Base-by-base conservation (phyloP, 495 filamentous ascomycete genomes). In the Tuber magnatum region DNA sequence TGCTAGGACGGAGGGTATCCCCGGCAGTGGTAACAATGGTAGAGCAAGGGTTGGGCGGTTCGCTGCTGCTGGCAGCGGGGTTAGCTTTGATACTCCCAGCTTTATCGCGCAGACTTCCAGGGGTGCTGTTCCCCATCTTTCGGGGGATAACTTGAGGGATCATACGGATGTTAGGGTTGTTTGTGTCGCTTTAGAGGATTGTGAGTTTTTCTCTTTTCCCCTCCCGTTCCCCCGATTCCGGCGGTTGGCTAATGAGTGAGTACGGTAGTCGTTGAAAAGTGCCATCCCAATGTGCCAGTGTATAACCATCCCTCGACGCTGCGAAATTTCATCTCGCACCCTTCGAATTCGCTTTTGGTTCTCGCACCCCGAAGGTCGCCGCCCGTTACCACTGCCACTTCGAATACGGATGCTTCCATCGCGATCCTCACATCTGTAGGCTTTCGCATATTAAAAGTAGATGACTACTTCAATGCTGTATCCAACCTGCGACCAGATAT, bases 151-250 rank as follows among this genome's bases (percentile, higher is more conserved):
- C 78, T 84, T 94, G 77, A 83, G 84, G 40, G 88, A 89, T 48
- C 87, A 91, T 77, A 89, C 90, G 10, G 80, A 88, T 9, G 86
- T 94, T 65, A 84, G 83, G 32, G 92, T 91, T 70, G 85, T 93
- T 39, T 97, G 94, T 83, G 85, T 93, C 74, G 93, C 92, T 20
- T 84, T 98, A 20, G 95, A 99, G 87, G 96, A 99, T 84, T 99
- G 95, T 97, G 85, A 85, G 91, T 87, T 41, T 68, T 51, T 69
- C 42, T 73, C 32, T 51, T 74, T 40, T 65, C 74, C 71, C 75
- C 24, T 72, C 41, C 32, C 38, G 38, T 42, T 32, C 68, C 16
- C 40, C 71, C 32, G 42, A 44, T 42, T 43, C 41, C 70, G n/a
- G 70, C 83, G 85, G 73, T 85, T 80, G 80, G 43, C 71, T 73